phyloP scores from a whole-genome alignment of 129 eudicot genomes.

The Sambucus nigra region DNA sequence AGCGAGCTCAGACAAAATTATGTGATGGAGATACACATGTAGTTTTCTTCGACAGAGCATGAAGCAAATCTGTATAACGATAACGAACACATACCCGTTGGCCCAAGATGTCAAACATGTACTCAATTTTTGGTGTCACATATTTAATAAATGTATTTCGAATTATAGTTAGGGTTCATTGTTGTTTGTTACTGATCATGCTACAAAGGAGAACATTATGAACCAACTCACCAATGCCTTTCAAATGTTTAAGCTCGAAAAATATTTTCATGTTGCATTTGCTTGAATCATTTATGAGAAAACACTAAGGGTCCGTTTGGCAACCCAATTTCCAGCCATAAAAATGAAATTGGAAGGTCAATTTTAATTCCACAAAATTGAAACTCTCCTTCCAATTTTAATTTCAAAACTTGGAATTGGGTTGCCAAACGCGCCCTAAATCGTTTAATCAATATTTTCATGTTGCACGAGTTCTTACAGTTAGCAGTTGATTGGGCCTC shows the following conservation, averaged over 20 bases:
- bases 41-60: slow-evolving; percentile 96
- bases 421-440: no score
- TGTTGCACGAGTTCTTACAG: slow-evolving; percentile 77
- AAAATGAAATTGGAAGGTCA: no score
- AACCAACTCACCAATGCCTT: slow-evolving; percentile 77
- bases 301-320: no score
- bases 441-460: no score
- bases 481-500: slow-evolving; percentile 91
- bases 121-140: neutral
- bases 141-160: neutral
- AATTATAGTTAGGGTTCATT: slow-evolving; percentile 8
- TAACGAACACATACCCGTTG: slow-evolving; percentile 38
- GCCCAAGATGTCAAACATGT: slow-evolving; percentile 58
- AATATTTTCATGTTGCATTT: slow-evolving; percentile 90
- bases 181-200: slow-evolving; percentile 33
- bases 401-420: no score
- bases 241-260: slow-evolving; percentile 91
- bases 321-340: no score
- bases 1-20: no score
- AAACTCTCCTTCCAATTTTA: no score
- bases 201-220: slow-evolving; percentile 66
- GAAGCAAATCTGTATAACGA: slow-evolving; percentile 85
- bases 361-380: no score
- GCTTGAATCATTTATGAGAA: slow-evolving; percentile 94
- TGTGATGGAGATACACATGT: slow-evolving; percentile 63